Evolutionary conservation across 2,329 filamentous ascomycete species (phyloP).

Genomic region (Phialophora verrucosa): DNA sequence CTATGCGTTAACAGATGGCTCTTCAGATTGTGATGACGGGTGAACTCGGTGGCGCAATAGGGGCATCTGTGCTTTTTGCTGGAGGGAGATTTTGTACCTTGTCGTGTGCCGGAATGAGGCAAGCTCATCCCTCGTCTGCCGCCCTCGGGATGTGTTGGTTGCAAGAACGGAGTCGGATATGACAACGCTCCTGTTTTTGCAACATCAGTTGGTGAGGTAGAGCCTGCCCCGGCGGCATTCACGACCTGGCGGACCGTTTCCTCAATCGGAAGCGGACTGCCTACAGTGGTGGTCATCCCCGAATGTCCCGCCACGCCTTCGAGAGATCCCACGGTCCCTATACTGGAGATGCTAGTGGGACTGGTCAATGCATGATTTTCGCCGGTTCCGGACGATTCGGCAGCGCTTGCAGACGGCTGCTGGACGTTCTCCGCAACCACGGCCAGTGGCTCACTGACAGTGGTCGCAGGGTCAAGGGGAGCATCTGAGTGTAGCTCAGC

Average conservation of each 20-base stretch:
- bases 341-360: constrained; percentile 60
- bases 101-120: constrained; percentile 60
- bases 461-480: constrained; percentile 46
- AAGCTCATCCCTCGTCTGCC: constrained; percentile 64
- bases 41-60: constrained; percentile 96
- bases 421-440: constrained; percentile 56
- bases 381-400: constrained; percentile 43
- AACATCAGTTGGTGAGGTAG: constrained; percentile 47
- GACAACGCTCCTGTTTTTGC: constrained; percentile 63
- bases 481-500: constrained; percentile 24
- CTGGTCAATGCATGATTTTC: constrained; percentile 58
- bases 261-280: constrained; percentile 55
- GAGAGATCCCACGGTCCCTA: constrained; percentile 60
- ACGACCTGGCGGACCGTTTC: constrained; percentile 50
- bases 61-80: constrained; percentile 95
- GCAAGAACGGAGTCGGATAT: constrained; percentile 65
- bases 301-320: constrained; percentile 58
- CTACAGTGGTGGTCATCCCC: constrained; percentile 56
- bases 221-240: constrained; percentile 44
- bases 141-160: constrained; percentile 55
- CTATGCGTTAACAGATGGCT: constrained; percentile 96
- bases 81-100: constrained; percentile 71
- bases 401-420: constrained; percentile 50
- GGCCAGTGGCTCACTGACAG: constrained; percentile 56
- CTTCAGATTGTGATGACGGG: constrained; percentile 95